These are phyloP conservation scores for Cystofilobasidium capitatum DNA, from an alignment of 768 basidiomycete species.

Conservation along the genomic window DNA sequence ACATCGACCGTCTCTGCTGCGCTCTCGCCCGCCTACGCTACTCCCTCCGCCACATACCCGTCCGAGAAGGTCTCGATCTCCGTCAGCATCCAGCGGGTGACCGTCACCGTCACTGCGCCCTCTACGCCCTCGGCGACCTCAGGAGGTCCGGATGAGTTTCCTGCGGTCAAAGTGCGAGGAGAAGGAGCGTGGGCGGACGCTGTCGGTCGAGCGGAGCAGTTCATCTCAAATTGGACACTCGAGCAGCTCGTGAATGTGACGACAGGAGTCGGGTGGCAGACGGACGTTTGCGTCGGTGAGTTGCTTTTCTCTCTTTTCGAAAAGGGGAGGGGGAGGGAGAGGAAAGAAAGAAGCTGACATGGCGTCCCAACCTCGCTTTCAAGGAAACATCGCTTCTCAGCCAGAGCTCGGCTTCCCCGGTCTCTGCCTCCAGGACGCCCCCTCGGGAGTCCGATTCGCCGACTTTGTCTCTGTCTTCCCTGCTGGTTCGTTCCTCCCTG, in stretches of 20 bases:
- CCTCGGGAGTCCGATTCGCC: constrained; percentile 51
- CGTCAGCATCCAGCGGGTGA: not conserved
- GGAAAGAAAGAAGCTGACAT: not conserved
- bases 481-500: constrained; percentile 11
- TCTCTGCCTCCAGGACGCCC: constrained; percentile 49
- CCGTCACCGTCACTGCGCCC: constrained; percentile 5
- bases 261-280: constrained; percentile 43
- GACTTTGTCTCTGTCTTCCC: constrained; percentile 43
- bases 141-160: not conserved
- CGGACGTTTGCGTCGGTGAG: not conserved
- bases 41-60: not conserved
- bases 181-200: constrained; percentile 35
- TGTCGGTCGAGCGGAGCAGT: constrained; percentile 32
- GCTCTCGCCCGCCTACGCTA: too few species aligned
- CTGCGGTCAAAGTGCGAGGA: constrained; percentile 11
- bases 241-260: constrained; percentile 53
- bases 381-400: constrained; percentile 49
- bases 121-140: not conserved
- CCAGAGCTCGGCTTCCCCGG: constrained; percentile 47
- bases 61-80: too few species aligned
- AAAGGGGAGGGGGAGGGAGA: too few species aligned
- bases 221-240: constrained; percentile 43
- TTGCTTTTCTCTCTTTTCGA: too few species aligned
- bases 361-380: not conserved
- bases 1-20: not conserved